phyloP scores from a whole-genome alignment of 768 basidiomycete species.

The Pholiota microspora region DNA sequence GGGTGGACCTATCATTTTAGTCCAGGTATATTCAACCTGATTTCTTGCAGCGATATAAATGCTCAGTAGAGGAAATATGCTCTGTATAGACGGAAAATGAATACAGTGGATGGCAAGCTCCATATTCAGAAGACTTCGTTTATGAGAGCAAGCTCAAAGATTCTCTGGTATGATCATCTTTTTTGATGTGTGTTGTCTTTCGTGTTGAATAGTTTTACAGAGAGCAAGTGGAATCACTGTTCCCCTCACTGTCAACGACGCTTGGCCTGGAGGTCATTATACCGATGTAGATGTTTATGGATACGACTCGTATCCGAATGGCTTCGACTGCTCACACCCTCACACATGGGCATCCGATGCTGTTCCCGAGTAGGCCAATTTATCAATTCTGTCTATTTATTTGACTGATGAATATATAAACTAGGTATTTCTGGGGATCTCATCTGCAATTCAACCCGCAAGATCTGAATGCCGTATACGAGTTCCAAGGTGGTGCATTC shows the following conservation, averaged over 20 bases:
- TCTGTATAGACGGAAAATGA: conserved; percentile 49
- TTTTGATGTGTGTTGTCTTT: not conserved
- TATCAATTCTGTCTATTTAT: not conserved
- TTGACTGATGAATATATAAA: not conserved
- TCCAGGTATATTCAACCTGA: conserved; percentile 24
- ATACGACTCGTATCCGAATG: conserved; percentile 50
- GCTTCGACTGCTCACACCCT: conserved; percentile 53
- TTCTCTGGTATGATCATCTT: conserved; percentile 23
- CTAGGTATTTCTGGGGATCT: conserved; percentile 37
- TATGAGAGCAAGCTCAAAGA: conserved; percentile 35
- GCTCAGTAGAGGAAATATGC: no score
- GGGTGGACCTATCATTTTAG: conserved; percentile 54
- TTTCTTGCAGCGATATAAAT: not conserved
- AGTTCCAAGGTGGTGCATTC: conserved; percentile 51
- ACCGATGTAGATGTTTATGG: conserved; percentile 49
- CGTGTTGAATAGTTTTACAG: conserved; percentile 21
- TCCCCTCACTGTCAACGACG: conserved; percentile 47
- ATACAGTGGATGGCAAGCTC: conserved; percentile 40
- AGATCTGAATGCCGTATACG: conserved; percentile 39
- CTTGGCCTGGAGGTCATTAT: conserved; percentile 43
- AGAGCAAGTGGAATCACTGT: conserved; percentile 42
- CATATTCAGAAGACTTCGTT: conserved; percentile 38
- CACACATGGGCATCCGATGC: conserved; percentile 40
- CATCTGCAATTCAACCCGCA: conserved; percentile 36
- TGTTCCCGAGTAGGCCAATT: conserved; percentile 34